Evolutionary conservation across 768 basidiomycete genomes (phyloP), one percentile per base, ranked within the genome.

Genomic region (Calvatia gigantea): DNA sequence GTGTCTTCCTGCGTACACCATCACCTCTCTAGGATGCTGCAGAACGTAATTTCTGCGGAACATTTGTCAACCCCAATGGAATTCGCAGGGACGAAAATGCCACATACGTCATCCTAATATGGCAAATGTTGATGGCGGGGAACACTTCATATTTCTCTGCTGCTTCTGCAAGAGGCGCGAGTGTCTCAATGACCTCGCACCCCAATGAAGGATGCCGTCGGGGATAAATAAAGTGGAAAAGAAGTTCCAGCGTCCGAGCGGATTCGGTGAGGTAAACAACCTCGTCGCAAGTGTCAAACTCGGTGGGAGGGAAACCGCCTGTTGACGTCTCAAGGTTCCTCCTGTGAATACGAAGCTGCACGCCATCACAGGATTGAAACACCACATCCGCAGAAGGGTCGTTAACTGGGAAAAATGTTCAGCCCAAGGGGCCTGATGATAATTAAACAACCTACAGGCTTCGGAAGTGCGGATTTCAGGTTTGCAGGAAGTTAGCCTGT

Each of bases 211-310:
- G 68, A 17, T 67, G 64, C 6, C 60, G 54, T 50, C 55, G 44
- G 1, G 69, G 67, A 41, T 66, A 65, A 15, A 69, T 58, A 43
- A 66, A 72, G 42, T 62, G 61, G 46, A 72, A 70, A 14, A 70
- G 57, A 5, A 70, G 41, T 6, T 66, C 60, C 3, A 71, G 60
- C 0, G 64, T 57, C 0, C 17, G 45, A 2, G 64, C 51, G 0
- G 57, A 21, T 47, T 71, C 70, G 0, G 62, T 56, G 5, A 70
- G 58, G n/a, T 62, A 45, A 2, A 67, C 63, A 15, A 61, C 47
- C 43, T 68, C 69, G 8, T 60, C 65, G 11, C 45, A 29, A 6
- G 64, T 63, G 11, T 63, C 58, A 50, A 67, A 61, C 29, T 64
- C 65, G 1, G 63, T 46, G 7, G 65, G 65, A 17, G 70, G 66